phyloP scores from a whole-genome alignment of 108 stramenopile species.

The Cyclotella baltica region DNA sequence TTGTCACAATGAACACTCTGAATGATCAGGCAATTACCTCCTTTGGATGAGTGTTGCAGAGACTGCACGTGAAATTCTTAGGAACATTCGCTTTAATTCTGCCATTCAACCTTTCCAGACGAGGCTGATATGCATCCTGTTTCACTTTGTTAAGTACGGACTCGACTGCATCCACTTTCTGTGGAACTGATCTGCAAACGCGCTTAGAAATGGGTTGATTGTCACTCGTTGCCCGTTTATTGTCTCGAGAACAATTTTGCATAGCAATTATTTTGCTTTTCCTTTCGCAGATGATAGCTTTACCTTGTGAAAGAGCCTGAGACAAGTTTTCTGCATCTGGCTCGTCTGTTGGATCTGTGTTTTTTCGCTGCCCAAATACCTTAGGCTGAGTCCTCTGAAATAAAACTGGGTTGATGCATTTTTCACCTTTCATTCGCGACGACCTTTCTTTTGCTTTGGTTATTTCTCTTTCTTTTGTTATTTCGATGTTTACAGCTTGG shows the following conservation, averaged over 20 bases:
- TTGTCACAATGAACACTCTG: slow-evolving; percentile 7
- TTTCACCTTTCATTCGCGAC: neutral
- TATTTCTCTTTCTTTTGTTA: neutral
- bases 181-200: neutral
- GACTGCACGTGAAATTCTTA: neutral
- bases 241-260: neutral
- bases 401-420: neutral
- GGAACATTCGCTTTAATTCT: slow-evolving; percentile 3
- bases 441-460: neutral
- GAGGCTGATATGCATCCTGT: slow-evolving; percentile 1
- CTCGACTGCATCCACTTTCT: neutral
- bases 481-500: slow-evolving; percentile 10
- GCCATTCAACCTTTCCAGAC: neutral
- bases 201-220: neutral
- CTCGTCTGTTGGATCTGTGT: neutral
- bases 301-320: neutral
- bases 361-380: too few relatives aligned
- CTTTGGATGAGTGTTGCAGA: slow-evolving; percentile 6
- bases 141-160: neutral
- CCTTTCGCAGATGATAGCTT: neutral
- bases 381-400: slow-evolving; percentile 6
- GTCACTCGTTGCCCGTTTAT: neutral
- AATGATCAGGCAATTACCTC: neutral
- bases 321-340: neutral
- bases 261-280: neutral